Conservation (phyloP, 768 basidiomycete species). For the Naganishia randhawae region DNA sequence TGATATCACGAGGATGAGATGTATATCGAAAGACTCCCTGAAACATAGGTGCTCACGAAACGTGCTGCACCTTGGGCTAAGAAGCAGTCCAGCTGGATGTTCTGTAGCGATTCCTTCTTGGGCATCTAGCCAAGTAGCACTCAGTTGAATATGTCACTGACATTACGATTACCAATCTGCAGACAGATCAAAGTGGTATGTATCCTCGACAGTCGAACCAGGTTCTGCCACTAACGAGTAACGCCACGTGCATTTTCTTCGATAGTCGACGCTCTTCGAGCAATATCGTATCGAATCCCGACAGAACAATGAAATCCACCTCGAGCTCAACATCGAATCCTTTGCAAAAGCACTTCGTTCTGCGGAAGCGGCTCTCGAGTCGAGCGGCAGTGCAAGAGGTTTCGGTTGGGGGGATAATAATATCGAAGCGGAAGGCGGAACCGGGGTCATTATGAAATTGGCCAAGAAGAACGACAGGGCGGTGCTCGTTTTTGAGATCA, state of each 20-base stretch:
- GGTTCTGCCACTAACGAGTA: no score
- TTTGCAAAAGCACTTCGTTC: constrained; percentile 45
- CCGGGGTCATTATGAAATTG: constrained; percentile 43
- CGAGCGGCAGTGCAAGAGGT: background rate
- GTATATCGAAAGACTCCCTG: no score
- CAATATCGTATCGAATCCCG: constrained; percentile 48
- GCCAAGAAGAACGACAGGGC: constrained; percentile 43
- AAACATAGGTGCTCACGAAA: no score
- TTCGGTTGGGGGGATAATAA: constrained; percentile 24
- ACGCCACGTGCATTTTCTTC: no score
- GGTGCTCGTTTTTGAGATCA: constrained; percentile 47
- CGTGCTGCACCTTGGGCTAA: no score
- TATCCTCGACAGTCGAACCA: background rate
- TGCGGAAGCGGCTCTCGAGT: constrained; percentile 38
- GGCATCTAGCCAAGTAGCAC: background rate
- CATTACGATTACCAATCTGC: background rate
- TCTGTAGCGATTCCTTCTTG: background rate
- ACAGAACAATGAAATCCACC: constrained; percentile 46
- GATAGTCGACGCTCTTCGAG: constrained; percentile 43
- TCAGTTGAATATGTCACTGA: background rate
- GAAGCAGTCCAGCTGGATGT: no score
- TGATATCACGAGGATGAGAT: background rate
- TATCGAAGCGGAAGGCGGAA: constrained; percentile 32
- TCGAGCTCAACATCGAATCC: constrained; percentile 43
- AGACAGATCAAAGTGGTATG: constrained; percentile 46